Evolutionary conservation across 306 rosid genomes (phyloP).

Genomic region (Senna siamea): DNA sequence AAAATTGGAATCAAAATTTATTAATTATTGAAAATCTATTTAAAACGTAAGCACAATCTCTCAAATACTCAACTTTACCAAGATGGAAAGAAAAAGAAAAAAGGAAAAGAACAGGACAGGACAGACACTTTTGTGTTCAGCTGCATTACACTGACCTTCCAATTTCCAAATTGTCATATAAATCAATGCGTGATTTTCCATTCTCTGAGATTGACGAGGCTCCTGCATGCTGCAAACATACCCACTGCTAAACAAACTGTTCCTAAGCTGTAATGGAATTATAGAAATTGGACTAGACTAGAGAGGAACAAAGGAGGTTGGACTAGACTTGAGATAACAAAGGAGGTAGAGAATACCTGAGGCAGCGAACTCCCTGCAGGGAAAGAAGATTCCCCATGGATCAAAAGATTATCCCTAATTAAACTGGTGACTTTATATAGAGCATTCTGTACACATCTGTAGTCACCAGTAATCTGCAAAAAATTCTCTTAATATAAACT

Average conservation of each 20-base stretch:
- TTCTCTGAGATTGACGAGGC: constrained; percentile 26
- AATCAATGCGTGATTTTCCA: constrained; percentile 33
- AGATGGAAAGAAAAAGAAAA: constrained; percentile 10
- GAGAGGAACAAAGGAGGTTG: too few relatives aligned
- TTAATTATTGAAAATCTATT: background rate
- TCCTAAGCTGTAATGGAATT: constrained; percentile 8
- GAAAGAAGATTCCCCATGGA: constrained; percentile 34
- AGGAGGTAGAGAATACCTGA: constrained; percentile 46
- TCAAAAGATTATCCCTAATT: constrained; percentile 48
- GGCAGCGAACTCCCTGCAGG: constrained; percentile 39
- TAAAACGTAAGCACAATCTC: background rate
- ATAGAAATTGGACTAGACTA: background rate
- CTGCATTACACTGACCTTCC: constrained; percentile 53
- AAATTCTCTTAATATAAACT: constrained; percentile 38
- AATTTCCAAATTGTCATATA: constrained; percentile 40
- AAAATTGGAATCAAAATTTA: background rate
- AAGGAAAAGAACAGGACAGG: background rate
- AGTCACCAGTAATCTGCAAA: constrained; percentile 63
- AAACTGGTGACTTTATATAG: constrained; percentile 51
- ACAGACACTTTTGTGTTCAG: background rate
- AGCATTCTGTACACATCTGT: constrained; percentile 56
- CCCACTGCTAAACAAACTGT: constrained; percentile 28
- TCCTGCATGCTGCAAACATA: constrained; percentile 53
- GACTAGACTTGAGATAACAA: background rate
- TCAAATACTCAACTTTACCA: constrained; percentile 8